A percentile compares a stretch with the other conserved stretches of the same genome.
phyloP scores from a whole-genome alignment of 768 basidiomycete genomes.

The Phylloporus sp. region DNA sequence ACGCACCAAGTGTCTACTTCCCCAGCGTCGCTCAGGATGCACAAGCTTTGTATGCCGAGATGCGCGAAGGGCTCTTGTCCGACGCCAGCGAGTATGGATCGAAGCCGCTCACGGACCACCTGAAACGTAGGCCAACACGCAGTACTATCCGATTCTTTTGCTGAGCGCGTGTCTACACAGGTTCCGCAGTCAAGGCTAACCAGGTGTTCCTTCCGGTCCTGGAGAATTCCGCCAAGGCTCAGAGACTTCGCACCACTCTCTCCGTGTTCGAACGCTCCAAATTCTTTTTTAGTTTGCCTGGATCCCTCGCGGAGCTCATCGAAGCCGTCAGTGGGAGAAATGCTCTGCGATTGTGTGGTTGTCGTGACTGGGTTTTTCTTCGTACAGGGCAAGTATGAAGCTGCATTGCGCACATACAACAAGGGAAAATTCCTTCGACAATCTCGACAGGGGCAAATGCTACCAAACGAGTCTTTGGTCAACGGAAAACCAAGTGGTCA shows the following conservation, averaged over 20 bases:
- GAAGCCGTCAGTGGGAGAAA: constrained; percentile 59
- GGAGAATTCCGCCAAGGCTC: constrained; percentile 92
- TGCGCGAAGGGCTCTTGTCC: constrained; percentile 83
- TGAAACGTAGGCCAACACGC: constrained; percentile 61
- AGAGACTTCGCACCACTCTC: constrained; percentile 86
- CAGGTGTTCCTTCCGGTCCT: constrained; percentile 95
- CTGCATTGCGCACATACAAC: constrained; percentile 92
- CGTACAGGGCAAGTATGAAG: constrained; percentile 88
- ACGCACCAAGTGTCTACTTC: constrained; percentile 18
- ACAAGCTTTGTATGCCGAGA: constrained; percentile 82
- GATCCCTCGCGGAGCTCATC: constrained; percentile 81
- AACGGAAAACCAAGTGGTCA: constrained; percentile 45
- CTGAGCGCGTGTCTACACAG: constrained; percentile 37
- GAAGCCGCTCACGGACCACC: constrained; percentile 71
- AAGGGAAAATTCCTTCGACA: constrained; percentile 91
- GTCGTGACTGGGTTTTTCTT: not conserved
- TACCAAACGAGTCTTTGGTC: constrained; percentile 62
- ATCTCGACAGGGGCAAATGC: constrained; percentile 79
- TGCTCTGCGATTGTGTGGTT: not conserved
- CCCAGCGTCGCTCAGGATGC: constrained; percentile 1
- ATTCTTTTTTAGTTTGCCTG: constrained; percentile 98
- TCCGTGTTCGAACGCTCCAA: constrained; percentile 95
- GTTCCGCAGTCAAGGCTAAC: constrained; percentile 87
- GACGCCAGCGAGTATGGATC: constrained; percentile 78
- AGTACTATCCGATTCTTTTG: not conserved